phyloP scores from a whole-genome alignment of 495 filamentous ascomycete species.

The Penicillium lividum region DNA sequence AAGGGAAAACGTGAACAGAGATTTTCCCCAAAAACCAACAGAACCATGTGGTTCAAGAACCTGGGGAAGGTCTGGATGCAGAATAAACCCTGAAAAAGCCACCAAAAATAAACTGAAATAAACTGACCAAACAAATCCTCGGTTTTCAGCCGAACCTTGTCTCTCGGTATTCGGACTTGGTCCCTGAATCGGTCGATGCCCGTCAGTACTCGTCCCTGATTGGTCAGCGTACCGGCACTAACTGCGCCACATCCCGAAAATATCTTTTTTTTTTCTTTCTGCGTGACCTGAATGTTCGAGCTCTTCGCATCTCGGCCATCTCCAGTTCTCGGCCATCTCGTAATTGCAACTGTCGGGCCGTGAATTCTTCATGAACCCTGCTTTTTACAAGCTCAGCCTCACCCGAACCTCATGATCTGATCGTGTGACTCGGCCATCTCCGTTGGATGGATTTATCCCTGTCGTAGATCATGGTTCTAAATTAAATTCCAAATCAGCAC shows the following conservation, averaged over 20 bases:
- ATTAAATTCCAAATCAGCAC: neutral
- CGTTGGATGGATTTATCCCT: neutral
- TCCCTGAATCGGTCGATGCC: neutral
- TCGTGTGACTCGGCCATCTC: neutral
- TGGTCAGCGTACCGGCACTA: neutral
- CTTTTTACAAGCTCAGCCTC: neutral
- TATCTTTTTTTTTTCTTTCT: neutral
- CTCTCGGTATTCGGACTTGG: neutral
- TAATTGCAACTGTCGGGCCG: neutral
- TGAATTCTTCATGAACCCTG: neutral
- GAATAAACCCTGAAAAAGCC: neutral
- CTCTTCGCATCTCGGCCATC: neutral
- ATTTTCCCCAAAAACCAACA: neutral
- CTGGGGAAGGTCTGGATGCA: conserved; percentile 2
- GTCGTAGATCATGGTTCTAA: neutral
- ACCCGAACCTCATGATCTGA: neutral
- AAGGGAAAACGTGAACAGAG: neutral
- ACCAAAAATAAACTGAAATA: neutral
- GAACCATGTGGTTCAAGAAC: conserved; percentile 2
- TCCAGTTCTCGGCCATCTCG: neutral
- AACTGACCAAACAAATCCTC: conserved; percentile 10
- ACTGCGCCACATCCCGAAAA: conserved; percentile 8
- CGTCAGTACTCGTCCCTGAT: neutral
- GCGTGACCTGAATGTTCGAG: neutral
- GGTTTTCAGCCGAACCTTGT: neutral